These are phyloP conservation scores for Echria macrotheca DNA, from an alignment of 495 filamentous ascomycete genomes.

Conservation along the genomic window DNA sequence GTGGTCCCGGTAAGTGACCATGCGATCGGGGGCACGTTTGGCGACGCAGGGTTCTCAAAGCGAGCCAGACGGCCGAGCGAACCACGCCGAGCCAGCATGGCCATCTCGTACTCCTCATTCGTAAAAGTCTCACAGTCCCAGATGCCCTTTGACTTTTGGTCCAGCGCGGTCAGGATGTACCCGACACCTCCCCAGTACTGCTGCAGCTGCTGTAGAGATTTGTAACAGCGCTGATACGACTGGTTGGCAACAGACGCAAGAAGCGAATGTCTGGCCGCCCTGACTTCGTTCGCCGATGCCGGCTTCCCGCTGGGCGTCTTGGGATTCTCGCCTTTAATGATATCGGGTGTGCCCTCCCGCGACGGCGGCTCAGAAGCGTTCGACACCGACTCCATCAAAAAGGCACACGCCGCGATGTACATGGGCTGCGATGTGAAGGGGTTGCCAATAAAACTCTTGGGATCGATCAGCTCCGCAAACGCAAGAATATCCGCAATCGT, in stretches of 20 bases:
- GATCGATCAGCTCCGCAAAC: conserved; percentile 73
- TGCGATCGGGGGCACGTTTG: conserved; percentile 53
- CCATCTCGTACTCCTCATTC: conserved; percentile 68
- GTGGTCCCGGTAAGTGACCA: conserved; percentile 77
- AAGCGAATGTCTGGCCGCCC: conserved; percentile 61
- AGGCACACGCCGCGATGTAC: conserved; percentile 83
- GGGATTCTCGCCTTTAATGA: conserved; percentile 14
- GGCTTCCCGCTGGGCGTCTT: conserved; percentile 7
- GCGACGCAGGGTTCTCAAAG: conserved; percentile 32
- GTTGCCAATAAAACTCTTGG: conserved; percentile 74
- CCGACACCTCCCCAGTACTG: conserved; percentile 79
- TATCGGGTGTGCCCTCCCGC: conserved; percentile 39
- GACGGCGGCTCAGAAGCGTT: conserved; percentile 53
- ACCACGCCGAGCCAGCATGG: conserved; percentile 50
- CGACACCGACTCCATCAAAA: conserved; percentile 72
- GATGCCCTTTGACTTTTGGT: conserved; percentile 80
- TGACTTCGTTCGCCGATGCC: conserved; percentile 35
- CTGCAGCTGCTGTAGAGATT: conserved; percentile 68
- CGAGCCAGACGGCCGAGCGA: conserved; percentile 28
- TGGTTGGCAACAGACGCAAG: conserved; percentile 70
- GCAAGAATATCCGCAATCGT: conserved; percentile 80
- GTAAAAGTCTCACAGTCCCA: conserved; percentile 76
- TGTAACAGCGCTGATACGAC: conserved; percentile 78
- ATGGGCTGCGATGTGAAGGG: conserved; percentile 87
- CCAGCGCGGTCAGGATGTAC: conserved; percentile 79